Evolutionary conservation across 2,329 filamentous ascomycete genomes (phyloP).

Genomic region (Botrytis galanthina): DNA sequence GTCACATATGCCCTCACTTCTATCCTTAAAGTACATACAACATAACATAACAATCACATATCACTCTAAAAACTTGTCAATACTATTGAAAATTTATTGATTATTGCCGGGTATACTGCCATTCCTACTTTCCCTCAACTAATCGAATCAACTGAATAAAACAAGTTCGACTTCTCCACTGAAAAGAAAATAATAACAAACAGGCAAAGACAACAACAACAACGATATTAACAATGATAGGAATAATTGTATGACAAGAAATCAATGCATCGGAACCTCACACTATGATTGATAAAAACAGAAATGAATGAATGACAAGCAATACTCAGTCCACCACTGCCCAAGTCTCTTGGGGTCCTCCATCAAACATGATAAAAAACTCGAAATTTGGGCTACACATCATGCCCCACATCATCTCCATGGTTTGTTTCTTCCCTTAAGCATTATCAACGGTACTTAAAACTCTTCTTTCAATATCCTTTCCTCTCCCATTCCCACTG

Average conservation of each 20-base stretch:
- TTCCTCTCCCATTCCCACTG: conserved; percentile 9
- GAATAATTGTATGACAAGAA: not conserved
- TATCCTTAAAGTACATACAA: not conserved
- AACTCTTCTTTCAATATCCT: conserved; percentile 26
- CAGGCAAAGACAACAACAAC: conserved; percentile 10
- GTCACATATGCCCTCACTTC: not conserved
- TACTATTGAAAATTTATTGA: not conserved
- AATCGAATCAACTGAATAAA: not conserved
- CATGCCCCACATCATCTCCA: not conserved
- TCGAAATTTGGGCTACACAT: not conserved
- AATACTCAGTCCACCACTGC: not conserved
- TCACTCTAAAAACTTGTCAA: not conserved
- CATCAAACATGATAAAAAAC: not conserved
- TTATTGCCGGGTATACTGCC: conserved; percentile 1
- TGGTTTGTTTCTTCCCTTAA: conserved; percentile 1
- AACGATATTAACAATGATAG: not conserved
- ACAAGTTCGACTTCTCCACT: not conserved
- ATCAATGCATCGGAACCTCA: not conserved
- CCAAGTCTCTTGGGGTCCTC: not conserved
- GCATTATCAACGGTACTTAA: conserved; percentile 33
- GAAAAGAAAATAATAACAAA: not conserved
- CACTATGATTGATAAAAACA: not conserved
- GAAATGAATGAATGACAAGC: not conserved
- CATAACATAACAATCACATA: not conserved
- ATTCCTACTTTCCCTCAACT: not conserved